phyloP scores from a whole-genome alignment of 192 early-diverging fungal genomes.

The Coemansia sp. region DNA sequence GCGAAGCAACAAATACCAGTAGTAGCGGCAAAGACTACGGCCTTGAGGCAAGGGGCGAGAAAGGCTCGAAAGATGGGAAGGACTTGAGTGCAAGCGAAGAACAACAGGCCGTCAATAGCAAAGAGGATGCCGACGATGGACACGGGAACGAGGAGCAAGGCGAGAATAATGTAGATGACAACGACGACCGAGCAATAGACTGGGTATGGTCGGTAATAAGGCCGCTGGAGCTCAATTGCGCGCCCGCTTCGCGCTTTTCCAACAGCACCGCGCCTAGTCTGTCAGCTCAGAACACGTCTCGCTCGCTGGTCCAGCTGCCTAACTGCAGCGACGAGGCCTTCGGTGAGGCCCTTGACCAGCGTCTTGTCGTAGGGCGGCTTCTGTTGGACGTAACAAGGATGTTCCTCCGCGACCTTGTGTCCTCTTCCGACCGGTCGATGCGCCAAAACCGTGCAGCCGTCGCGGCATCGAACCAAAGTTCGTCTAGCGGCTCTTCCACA shows the following conservation, averaged over 20 bases:
- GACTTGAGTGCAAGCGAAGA: not conserved
- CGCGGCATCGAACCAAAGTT: not conserved
- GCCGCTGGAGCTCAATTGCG: slow-evolving; percentile 41
- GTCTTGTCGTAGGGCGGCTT: slow-evolving; percentile 39
- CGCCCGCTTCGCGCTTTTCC: slow-evolving; percentile 40
- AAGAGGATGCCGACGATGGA: not conserved
- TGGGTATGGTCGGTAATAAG: slow-evolving; percentile 46
- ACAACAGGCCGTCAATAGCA: not conserved
- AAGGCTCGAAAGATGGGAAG: too few species aligned
- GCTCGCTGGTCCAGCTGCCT: slow-evolving; percentile 23
- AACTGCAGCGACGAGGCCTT: slow-evolving; percentile 33
- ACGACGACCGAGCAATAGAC: slow-evolving; percentile 26
- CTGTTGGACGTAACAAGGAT: slow-evolving; percentile 35
- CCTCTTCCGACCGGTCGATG: slow-evolving; percentile 26
- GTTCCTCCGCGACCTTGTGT: slow-evolving; percentile 44
- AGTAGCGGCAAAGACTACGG: not conserved
- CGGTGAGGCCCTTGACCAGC: slow-evolving; percentile 40
- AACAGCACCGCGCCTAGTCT: not conserved
- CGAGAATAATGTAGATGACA: not conserved
- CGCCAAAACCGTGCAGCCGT: slow-evolving; percentile 27
- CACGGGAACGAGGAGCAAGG: not conserved
- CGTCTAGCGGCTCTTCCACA: not conserved
- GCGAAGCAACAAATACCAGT: not conserved
- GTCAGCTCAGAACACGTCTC: not conserved
- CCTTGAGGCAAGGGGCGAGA: not conserved